Percentiles rank a stretch among this genome's conserved stretches.
Conservation (phyloP, 352 stramenopile species). For the Peronospora farinosa region DNA sequence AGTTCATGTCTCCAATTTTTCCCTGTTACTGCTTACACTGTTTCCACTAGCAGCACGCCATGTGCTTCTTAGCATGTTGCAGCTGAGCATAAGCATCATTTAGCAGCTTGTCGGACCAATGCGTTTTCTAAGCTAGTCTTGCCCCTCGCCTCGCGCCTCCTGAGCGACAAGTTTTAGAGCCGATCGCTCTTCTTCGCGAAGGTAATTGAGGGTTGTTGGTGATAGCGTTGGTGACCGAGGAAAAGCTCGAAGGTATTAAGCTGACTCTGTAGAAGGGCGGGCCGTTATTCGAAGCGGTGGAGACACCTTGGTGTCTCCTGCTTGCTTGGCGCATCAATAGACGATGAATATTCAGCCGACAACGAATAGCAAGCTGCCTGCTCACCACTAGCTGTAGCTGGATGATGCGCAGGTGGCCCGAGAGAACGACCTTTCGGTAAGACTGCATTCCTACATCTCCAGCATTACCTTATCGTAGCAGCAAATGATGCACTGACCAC, state of each 20-base stretch:
- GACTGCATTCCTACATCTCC: constrained; percentile 44
- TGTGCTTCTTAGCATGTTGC: constrained; percentile 41
- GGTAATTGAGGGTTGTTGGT: constrained; percentile 28
- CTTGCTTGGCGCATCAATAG: constrained; percentile 2
- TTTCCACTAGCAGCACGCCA: constrained; percentile 38
- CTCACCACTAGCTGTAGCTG: constrained; percentile 4
- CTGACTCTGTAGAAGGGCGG: constrained; percentile 3
- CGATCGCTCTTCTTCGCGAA: constrained; percentile 53
- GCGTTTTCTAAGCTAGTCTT: constrained; percentile 67
- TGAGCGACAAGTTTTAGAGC: constrained; percentile 64
- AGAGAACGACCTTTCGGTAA: constrained; percentile 25
- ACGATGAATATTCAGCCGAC: constrained; percentile 1
- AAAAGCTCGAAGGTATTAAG: constrained; percentile 30
- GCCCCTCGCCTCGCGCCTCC: constrained; percentile 54
- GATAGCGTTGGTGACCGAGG: constrained; percentile 26
- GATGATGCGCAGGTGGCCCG: constrained; percentile 14
- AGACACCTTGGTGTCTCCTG: constrained; percentile 1
- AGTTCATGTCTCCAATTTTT: no score
- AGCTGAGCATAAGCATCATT: constrained; percentile 56
- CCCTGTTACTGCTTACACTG: constrained; percentile 26
- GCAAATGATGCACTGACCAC: constrained; percentile 43
- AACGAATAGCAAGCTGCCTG: neutral
- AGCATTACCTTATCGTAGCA: constrained; percentile 49
- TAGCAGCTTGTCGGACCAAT: constrained; percentile 69
- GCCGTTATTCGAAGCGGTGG: constrained; percentile 17